Evolutionary conservation across 139 green algal species (phyloP), one percentile per base, ranked within the genome.

Genomic region (Tetradesmus obliquus): DNA sequence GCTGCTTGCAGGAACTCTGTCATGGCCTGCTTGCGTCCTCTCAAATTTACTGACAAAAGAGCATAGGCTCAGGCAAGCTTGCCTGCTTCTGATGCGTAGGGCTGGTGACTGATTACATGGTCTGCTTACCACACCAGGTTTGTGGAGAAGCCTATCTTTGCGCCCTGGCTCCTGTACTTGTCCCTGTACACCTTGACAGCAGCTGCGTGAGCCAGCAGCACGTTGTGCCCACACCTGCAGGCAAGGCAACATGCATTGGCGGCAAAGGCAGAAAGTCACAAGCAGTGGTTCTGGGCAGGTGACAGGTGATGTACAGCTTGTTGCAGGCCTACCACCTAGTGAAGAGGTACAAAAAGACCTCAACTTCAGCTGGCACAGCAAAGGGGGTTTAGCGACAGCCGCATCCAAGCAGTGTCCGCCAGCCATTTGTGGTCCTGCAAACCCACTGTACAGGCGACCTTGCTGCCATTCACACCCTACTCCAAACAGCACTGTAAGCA

Each of bases 201-300:
- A 17, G 79, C 62, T 5, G 92, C 92, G 88, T 94, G 92, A 2
- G 92, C 89, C 19, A 91, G 82, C 88, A 94, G 84, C 54, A 93
- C n/a, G 79, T 92, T 94, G 88, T 94, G 92, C 4, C 88, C 88
- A 54, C 20, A 24, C 71, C 17, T 79, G 71, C 71, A 79, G 32
- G 32, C 32, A 45, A 45, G 32, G 32, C 32, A 45, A 45, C 32
- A 45, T 45, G 32, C 32, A 45, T 45, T 45, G 32, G 32, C 32
- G 32, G 32, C 32, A 45, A 45, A 45, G 15, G 66, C 66, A 76
- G 2, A 76, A 4, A 45, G 32, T 45, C 32, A 76, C 66, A n/a
- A 19, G 66, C 15, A 76, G 15, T 76, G 66, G 2, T n/a, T 4
- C 19, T 76, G 15, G 19, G 66, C 1, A 15, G 19, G 66, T 15